Percentiles rank a stretch among this genome's conserved stretches.
phyloP scores from a whole-genome alignment of 208 protist species.

The Naegleria lovaniensis region DNA sequence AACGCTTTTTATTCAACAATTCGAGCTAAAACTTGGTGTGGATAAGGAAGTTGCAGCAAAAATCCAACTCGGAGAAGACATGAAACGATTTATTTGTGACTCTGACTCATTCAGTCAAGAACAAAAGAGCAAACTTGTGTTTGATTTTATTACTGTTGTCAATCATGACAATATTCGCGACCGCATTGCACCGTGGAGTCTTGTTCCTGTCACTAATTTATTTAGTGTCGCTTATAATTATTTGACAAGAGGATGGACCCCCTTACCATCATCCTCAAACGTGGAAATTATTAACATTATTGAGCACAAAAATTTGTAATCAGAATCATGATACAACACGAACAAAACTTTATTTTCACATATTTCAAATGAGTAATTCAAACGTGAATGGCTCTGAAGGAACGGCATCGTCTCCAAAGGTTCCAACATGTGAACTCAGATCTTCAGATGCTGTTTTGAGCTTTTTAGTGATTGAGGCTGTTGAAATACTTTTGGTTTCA shows the following conservation, averaged over 20 bases:
- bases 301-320: no score
- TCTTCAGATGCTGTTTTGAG: neutral
- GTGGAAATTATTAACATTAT: no score
- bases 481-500: no score
- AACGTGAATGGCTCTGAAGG: neutral
- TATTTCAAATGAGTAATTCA: neutral
- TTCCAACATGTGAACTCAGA: neutral
- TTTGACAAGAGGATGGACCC: no score
- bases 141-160: neutral
- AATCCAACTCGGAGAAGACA: neutral
- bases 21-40: neutral
- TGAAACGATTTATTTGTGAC: neutral
- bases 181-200: neutral
- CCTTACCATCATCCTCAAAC: no score
- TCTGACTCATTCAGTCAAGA: neutral
- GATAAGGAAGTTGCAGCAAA: neutral
- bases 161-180: neutral
- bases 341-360: neutral
- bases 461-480: neutral
- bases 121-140: neutral
- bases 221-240: no score
- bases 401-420: neutral
- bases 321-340: no score
- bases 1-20: neutral
- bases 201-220: no score